A percentile compares a stretch with the other conserved stretches of the same genome.
Evolutionary conservation across 441 rosid species (phyloP).

Genomic region (Theobroma grandiflorum): DNA sequence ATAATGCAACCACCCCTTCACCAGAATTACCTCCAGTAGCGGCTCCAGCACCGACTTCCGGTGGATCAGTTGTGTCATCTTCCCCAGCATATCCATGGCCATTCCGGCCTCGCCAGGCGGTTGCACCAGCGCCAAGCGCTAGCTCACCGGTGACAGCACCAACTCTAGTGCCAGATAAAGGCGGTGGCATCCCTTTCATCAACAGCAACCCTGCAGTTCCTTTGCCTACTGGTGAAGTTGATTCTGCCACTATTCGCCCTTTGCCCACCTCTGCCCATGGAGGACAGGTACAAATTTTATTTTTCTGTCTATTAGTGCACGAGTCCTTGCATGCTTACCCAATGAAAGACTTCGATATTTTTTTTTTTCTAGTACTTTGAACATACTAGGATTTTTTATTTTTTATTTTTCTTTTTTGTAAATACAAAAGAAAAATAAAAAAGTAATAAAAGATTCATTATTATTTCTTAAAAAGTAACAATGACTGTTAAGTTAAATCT

Average conservation of each 20-base stretch:
- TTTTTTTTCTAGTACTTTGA: neutral
- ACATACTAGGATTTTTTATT: neutral
- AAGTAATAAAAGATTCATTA: too few species aligned
- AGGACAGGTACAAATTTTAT: constrained; percentile 41
- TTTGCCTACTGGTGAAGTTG: constrained; percentile 92
- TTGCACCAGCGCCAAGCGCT: constrained; percentile 55
- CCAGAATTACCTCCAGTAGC: constrained; percentile 33
- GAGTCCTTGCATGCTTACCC: neutral
- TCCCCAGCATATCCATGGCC: constrained; percentile 90
- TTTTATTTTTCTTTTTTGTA: neutral
- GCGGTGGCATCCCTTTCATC: constrained; percentile 77
- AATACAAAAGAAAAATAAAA: too few species aligned
- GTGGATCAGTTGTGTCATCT: constrained; percentile 59
- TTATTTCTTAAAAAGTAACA: too few species aligned
- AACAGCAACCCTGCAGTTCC: constrained; percentile 96
- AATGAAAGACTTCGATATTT: neutral
- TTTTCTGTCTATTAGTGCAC: neutral
- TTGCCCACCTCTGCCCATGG: constrained; percentile 57
- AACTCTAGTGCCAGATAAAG: constrained; percentile 56
- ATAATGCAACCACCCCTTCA: constrained; percentile 27
- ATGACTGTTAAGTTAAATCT: neutral
- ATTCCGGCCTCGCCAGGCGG: constrained; percentile 62
- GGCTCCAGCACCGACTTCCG: constrained; percentile 66
- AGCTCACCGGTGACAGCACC: constrained; percentile 52
- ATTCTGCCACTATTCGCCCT: constrained; percentile 84